Evolutionary conservation across 2,329 filamentous ascomycete genomes (phyloP), one percentile per base, ranked within the genome.

Genomic region (Penicillium freii): DNA sequence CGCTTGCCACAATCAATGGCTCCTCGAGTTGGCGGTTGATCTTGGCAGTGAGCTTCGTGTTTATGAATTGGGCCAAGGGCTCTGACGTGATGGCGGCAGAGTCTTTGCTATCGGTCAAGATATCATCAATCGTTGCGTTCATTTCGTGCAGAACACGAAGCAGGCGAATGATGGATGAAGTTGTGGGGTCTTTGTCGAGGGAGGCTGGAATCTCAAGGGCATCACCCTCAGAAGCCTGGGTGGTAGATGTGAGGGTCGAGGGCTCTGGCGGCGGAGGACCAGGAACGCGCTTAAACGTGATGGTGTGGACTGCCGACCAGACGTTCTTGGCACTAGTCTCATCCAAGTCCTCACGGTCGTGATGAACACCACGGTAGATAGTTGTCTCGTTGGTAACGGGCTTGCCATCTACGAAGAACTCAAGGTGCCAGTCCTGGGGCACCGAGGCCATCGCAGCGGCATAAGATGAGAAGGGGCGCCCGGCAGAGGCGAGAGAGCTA

Each of bases 11-110:
- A 63, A 99, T 95, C 62, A 99, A 79, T 10, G 94, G 94, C 76
- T 99, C 95, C 71, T 99, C 94, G 13, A 99, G 80, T 73, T 99
- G 95, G 29, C 94, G 88, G 71, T 99, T 99, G 56, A 99, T 84
- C 78, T 99, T 99, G 1, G 94, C 95, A 0, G 94, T 99, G 38
- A 99, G 84, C 74, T 99, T 99, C 0, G 94, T 97, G 71, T 99
- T 99, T 76, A 99, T 94, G 67, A 99, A 99, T 66, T 97, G 92
- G 2, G 92, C 88, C 46, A 95, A 76, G 0, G 93, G 90, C 74
- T 97, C 93, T 1, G 87, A 82, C 49, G 90, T 90, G 29, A 95
- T 79, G 60, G 85, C 87, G 57, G 89, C 76, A 3, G 84, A 78
- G 51, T 87, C 86, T 68, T 89, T 89, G 67, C 89, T 89, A 60